phyloP scores from a whole-genome alignment of 441 rosid species.

The Breynia disticha region DNA sequence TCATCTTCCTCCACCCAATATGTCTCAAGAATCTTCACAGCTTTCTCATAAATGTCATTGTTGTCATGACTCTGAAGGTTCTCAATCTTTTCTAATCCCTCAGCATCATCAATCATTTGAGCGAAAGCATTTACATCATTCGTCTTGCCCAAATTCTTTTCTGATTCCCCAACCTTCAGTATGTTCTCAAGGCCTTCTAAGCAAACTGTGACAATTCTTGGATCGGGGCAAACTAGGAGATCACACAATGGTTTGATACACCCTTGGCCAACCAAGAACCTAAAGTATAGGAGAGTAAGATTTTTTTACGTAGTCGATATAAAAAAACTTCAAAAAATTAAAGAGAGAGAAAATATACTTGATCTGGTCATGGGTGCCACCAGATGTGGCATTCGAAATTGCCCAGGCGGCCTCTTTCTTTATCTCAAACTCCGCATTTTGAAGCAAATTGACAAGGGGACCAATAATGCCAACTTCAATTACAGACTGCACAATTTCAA shows the following conservation, averaged over 20 bases:
- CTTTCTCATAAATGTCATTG: constrained; percentile 64
- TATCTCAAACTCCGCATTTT: constrained; percentile 77
- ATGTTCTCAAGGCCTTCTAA: constrained; percentile 82
- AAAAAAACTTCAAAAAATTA: neutral
- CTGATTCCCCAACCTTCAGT: constrained; percentile 74
- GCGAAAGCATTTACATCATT: constrained; percentile 48
- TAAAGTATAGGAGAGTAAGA: constrained; percentile 12
- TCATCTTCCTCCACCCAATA: constrained; percentile 72
- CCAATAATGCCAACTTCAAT: constrained; percentile 51
- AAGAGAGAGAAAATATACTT: constrained; percentile 33
- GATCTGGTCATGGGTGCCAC: constrained; percentile 76
- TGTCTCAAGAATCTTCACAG: constrained; percentile 67
- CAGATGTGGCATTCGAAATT: constrained; percentile 73
- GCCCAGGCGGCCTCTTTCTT: constrained; percentile 94
- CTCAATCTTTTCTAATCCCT: constrained; percentile 69
- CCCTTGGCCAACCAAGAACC: constrained; percentile 57
- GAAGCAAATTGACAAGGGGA: constrained; percentile 58
- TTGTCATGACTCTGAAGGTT: constrained; percentile 76
- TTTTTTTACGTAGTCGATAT: neutral
- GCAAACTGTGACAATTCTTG: constrained; percentile 74
- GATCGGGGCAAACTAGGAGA: constrained; percentile 73
- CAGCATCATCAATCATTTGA: constrained; percentile 69
- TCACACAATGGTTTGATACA: constrained; percentile 82
- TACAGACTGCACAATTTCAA: constrained; percentile 38
- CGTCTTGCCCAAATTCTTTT: constrained; percentile 42